phyloP scores from a whole-genome alignment of 106 monocot genomes.

The Acanthochlamys bracteata region DNA sequence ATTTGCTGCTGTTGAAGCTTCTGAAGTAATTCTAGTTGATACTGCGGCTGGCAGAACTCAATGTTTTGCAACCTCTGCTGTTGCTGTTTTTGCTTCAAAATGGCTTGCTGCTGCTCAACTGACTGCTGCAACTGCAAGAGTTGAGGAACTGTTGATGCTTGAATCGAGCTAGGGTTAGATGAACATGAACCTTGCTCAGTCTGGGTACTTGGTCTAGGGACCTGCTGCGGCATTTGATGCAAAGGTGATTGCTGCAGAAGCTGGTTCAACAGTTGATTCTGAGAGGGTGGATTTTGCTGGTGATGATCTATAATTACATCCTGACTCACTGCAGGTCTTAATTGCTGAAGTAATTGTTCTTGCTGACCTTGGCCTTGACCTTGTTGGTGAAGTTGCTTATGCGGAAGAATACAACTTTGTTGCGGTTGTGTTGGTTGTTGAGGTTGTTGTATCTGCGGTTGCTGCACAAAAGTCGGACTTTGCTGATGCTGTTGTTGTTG shows the following conservation, averaged over 20 bases:
- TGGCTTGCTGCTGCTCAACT: slow-evolving; percentile 29
- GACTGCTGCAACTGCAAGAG: slow-evolving; percentile 37
- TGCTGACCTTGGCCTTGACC: slow-evolving; percentile 10
- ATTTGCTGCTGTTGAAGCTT: slow-evolving; percentile 69
- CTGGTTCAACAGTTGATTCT: slow-evolving; percentile 31
- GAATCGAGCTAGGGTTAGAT: slow-evolving; percentile 12
- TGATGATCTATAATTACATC: slow-evolving; percentile 28
- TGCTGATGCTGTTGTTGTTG: slow-evolving; percentile 12
- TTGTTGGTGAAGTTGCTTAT: slow-evolving; percentile 13
- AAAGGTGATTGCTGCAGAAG: slow-evolving; percentile 25
- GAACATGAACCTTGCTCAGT: slow-evolving; percentile 12
- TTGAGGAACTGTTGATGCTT: slow-evolving; percentile 26
- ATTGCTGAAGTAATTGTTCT: slow-evolving; percentile 12
- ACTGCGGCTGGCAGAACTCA: slow-evolving; percentile 27
- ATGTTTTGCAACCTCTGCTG: slow-evolving; percentile 19
- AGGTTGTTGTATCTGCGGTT: slow-evolving; percentile 16
- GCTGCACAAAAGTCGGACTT: background rate
- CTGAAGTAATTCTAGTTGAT: slow-evolving; percentile 65
- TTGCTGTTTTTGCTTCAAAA: slow-evolving; percentile 42
- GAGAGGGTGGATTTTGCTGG: slow-evolving; percentile 22
- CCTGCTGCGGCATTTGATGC: slow-evolving; percentile 30
- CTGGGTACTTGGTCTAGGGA: slow-evolving; percentile 17
- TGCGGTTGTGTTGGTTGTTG: slow-evolving; percentile 2
- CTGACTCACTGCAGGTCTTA: slow-evolving; percentile 5
- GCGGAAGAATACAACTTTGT: slow-evolving; percentile 9